Base-by-base conservation (phyloP, 176 grass and related monocot species). In the Triticum urartu region DNA sequence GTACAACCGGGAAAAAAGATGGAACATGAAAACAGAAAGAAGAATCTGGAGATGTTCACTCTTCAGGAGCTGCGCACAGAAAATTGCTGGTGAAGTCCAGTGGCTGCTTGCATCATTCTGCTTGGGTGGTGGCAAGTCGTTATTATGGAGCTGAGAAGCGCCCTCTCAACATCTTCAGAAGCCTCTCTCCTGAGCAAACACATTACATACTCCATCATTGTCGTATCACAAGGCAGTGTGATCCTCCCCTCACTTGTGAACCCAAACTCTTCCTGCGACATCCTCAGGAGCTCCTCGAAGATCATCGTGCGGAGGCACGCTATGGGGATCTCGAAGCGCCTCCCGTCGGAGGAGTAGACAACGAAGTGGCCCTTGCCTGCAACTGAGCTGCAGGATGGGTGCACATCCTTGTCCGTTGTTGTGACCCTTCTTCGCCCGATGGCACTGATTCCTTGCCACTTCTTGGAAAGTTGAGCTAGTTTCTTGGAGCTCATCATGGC, bases 211-310 rank as follows among this genome's bases (percentile, higher is more conserved):
- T 95, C 91, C 81, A 95, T 88, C 77, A 89, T 73, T 14, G 79
- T 75, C 13, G 78, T 33, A 58, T 95, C 91, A n/a, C 91, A 93
- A 0, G 91, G 89, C 68, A 93, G 78, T n/a, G 75, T 92, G 80
- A 97, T 97, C 17, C 87, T 90, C 24, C 82, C 82, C 2, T 92
- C 78, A 25, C 63, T 62, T 6, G 78, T 79, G 70, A 89, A 91
- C 6, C 89, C 94, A 25, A 90, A 93, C 85, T 92, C 87, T 47
- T 97, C 88, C 73, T 87, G 84, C 0, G 92, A 85, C 66, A 97
- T 35, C 79, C 79, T 88, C 45, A 97, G 80, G 40, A 97, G 86
- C 80, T 94, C 86, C 9, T 10, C 56, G 40, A 97, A 88, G 26
- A 94, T 78, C n/a, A 36, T 43, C 32, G 82, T 94, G 63, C 47